Evolutionary conservation across 2,329 filamentous ascomycete genomes (phyloP).

Genomic region (Ascochyta fabae): DNA sequence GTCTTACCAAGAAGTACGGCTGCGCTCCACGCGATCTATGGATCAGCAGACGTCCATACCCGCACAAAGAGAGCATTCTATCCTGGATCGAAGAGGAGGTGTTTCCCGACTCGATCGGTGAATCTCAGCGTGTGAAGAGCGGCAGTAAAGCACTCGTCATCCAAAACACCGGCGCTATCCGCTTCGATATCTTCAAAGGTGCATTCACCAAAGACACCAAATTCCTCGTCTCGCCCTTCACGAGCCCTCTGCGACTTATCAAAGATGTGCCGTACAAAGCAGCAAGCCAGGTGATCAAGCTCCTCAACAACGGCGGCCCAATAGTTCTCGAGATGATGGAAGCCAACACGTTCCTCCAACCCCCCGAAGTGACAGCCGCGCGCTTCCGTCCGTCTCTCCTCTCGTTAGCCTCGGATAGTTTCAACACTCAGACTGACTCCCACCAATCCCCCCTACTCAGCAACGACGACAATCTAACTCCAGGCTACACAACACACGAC

Average conservation of each 20-base stretch:
- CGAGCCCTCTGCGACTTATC: constrained; percentile 76
- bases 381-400: constrained; percentile 19
- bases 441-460: constrained; percentile 18
- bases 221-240: constrained; percentile 87
- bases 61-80: constrained; percentile 76
- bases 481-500: constrained; percentile 89
- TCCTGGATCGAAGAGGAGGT: constrained; percentile 79
- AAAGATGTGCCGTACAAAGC: constrained; percentile 80
- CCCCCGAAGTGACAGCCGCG: constrained; percentile 54
- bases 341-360: constrained; percentile 48
- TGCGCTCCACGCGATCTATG: constrained; percentile 83
- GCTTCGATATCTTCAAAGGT: constrained; percentile 95
- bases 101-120: constrained; percentile 70
- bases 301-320: constrained; percentile 64
- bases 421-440: background rate
- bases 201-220: constrained; percentile 87
- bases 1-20: constrained; percentile 77
- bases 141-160: constrained; percentile 73
- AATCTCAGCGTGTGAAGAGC: constrained; percentile 44
- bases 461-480: constrained; percentile 54
- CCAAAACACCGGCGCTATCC: constrained; percentile 87
- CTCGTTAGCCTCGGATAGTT: background rate
- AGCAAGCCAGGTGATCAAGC: constrained; percentile 70
- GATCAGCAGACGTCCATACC: constrained; percentile 80
- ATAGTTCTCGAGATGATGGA: constrained; percentile 51